Conservation (phyloP, 208 protist genomes). For the Tritrichomonas foetus region DNA sequence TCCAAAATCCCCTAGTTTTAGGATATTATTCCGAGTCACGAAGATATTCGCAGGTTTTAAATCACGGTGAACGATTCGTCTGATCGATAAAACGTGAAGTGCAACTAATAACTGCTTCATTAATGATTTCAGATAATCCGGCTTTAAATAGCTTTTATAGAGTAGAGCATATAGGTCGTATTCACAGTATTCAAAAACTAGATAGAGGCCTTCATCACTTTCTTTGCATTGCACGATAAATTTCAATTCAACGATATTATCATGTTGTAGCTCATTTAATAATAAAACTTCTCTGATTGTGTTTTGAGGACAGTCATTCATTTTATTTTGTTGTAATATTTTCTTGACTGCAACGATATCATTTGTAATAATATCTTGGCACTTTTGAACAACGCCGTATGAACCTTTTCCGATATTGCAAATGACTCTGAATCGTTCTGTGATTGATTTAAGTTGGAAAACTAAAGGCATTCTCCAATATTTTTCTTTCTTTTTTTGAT, state of each 20-base stretch:
- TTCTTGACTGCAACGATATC: background rate
- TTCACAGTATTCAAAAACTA: constrained; percentile 10
- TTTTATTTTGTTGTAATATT: background rate
- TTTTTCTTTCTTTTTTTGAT: too few relatives aligned
- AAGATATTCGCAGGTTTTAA: constrained; percentile 5
- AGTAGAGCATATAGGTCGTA: background rate
- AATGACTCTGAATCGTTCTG: background rate
- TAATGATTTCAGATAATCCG: background rate
- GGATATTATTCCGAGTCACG: background rate
- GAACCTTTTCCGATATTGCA: background rate
- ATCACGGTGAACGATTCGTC: background rate
- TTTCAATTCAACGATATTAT: background rate
- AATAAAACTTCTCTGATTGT: background rate
- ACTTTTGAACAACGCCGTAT: background rate
- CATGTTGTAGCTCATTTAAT: background rate
- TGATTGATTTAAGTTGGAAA: background rate
- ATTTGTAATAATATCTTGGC: background rate
- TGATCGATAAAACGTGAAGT: background rate
- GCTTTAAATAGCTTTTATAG: background rate
- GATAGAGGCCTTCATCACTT: background rate
- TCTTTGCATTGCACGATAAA: background rate
- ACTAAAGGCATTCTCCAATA: background rate
- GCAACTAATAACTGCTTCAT: background rate
- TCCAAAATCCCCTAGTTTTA: constrained; percentile 32
- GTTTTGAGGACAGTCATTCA: background rate